Percentiles rank a stretch among this genome's conserved stretches.
Conservation (phyloP, 225 moss, liverwort and hornwort species). For the Asterella californica region DNA sequence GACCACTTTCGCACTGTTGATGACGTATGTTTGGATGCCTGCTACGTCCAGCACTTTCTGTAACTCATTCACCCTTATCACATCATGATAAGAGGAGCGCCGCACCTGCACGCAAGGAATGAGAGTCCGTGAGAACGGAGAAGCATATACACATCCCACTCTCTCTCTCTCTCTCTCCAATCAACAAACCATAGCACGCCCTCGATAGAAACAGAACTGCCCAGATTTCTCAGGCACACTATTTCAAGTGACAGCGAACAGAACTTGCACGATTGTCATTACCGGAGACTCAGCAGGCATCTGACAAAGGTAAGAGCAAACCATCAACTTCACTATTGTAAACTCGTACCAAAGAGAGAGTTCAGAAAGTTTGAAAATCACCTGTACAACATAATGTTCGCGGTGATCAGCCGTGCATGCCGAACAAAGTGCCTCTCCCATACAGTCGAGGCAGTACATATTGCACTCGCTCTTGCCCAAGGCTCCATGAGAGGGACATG, state of each 20-base stretch:
- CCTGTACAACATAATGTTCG: constrained; percentile 95
- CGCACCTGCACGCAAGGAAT: constrained; percentile 59
- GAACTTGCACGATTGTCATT: too few relatives aligned
- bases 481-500: constrained; percentile 74
- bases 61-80: constrained; percentile 89
- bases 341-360: background rate
- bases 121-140: background rate
- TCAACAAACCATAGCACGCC: background rate
- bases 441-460: constrained; percentile 89
- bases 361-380: constrained; percentile 8
- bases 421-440: constrained; percentile 83
- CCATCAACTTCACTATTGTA: background rate
- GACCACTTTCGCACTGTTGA: constrained; percentile 97
- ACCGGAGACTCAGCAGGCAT: too few relatives aligned
- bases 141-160: background rate
- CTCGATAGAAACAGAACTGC: background rate
- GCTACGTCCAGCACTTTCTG: constrained; percentile 92
- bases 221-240: too few relatives aligned
- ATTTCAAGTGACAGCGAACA: too few relatives aligned
- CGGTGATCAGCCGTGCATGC: constrained; percentile 70
- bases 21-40: constrained; percentile 96
- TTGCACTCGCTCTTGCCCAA: constrained; percentile 95
- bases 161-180: too few relatives aligned
- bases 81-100: constrained; percentile 97
- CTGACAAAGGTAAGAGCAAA: background rate